Base-by-base conservation (phyloP, 2,329 filamentous ascomycete species). In the Penicillium digitatum region DNA sequence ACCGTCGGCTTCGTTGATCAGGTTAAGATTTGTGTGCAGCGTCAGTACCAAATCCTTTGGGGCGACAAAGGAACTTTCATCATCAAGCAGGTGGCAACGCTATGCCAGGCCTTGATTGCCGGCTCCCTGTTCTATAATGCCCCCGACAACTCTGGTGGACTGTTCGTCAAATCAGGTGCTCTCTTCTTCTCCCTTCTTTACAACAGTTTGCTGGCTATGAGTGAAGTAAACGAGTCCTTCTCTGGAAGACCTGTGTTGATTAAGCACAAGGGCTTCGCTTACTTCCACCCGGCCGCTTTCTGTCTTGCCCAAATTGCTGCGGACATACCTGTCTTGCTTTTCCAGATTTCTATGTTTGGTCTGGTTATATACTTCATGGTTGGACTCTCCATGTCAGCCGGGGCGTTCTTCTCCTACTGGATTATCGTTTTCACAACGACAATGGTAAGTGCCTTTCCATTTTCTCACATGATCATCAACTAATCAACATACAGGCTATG, bases 41-140 rank as follows among this genome's bases (percentile, higher is more conserved):
- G 86, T 5, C 84, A 87, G 59, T 87, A 87, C 58, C 83, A 87
- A 61, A 84, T 87, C 27, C 63, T 88, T 1, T 82, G 80, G 77
- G 85, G 85, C 38, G 84, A 88, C 68, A 86, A 84, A 61, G 76
- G 81, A 0, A 85, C 83, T 0, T 82, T 87, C 37, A 61, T 85
- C 57, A 83, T 87, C 71, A 86, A 85, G 65, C 83, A 87, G 61
- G 69, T 76, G 5, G 78, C 80, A 0, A 84, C 81, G 1, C 64
- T 87, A 8, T 62, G 78, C 0, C 82, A 87, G 62, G 84, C 85
- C 0, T 69, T 89, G 5, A 81, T 88, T 54, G 77, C 80, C 1
- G 86, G 85, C 7, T 87, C 85, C 0, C 76, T 88, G 3, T 89
- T 89, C 71, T 89, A 88, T 71, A 78, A 85, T 52, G 81, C 85